Evolutionary conservation across 805 yeast species (phyloP).

Genomic region (Suhomyces vadensis): DNA sequence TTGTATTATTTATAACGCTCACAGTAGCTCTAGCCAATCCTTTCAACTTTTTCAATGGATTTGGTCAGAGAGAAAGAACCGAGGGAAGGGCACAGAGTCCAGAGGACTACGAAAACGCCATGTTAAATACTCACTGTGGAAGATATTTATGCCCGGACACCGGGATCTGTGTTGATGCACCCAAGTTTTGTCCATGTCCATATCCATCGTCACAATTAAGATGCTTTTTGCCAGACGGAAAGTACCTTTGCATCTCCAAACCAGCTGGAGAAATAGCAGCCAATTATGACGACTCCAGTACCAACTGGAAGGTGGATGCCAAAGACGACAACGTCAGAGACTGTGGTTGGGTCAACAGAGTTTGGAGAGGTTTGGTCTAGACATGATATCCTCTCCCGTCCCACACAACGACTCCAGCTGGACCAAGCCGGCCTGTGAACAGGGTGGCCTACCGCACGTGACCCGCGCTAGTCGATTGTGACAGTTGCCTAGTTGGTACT

Average conservation of each 20-base stretch:
- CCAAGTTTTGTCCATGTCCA: conserved; percentile 85
- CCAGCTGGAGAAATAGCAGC: conserved; percentile 50
- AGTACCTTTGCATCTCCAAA: conserved; percentile 79
- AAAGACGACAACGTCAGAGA: conserved; percentile 59
- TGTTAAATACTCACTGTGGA: conserved; percentile 51
- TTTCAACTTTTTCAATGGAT: conserved; percentile 34
- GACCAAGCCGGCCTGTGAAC: neutral
- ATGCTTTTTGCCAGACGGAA: conserved; percentile 71
- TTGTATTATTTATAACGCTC: conserved; percentile 10
- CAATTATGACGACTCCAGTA: conserved; percentile 40
- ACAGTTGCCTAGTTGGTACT: conserved; percentile 1
- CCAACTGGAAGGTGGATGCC: conserved; percentile 51
- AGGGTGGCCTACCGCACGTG: neutral
- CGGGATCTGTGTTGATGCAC: conserved; percentile 65
- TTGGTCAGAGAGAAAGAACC: conserved; percentile 22
- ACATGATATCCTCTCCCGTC: no score
- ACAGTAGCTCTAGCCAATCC: conserved; percentile 29
- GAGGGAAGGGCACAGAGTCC: conserved; percentile 28
- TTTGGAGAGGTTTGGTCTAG: conserved; percentile 52
- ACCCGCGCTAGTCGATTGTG: neutral
- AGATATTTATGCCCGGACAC: conserved; percentile 83
- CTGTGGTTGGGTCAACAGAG: conserved; percentile 82
- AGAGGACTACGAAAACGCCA: conserved; percentile 39
- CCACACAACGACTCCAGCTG: neutral
- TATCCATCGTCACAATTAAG: conserved; percentile 82